phyloP scores from a whole-genome alignment of 2,329 filamentous ascomycete species.

The Penicillium sp. region DNA sequence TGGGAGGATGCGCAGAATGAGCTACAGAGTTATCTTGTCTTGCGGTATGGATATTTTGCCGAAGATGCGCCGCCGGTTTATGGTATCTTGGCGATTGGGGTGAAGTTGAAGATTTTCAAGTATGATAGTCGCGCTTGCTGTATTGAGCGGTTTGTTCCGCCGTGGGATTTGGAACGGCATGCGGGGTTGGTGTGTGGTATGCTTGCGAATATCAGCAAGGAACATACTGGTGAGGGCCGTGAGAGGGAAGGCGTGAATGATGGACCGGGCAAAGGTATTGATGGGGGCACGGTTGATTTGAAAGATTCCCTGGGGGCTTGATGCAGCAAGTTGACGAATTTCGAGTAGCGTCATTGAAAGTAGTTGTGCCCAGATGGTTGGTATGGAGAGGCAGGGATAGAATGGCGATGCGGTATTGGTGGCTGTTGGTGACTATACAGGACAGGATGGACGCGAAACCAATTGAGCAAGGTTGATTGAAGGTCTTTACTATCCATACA shows the following conservation, averaged over 20 bases:
- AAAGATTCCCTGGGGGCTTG: background rate
- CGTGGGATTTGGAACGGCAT: conserved; percentile 1
- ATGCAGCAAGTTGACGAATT: background rate
- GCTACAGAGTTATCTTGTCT: background rate
- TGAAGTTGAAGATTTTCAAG: background rate
- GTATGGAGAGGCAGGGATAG: background rate
- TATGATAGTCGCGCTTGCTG: background rate
- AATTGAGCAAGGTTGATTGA: background rate
- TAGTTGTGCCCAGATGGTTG: background rate
- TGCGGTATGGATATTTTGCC: background rate
- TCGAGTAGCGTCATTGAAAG: background rate
- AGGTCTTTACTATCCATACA: too few species aligned
- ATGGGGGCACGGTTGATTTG: too few species aligned
- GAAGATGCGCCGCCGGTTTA: background rate
- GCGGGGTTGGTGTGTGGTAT: background rate
- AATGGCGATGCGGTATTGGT: background rate
- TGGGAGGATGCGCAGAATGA: background rate
- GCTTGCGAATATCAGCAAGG: background rate
- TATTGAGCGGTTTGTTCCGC: conserved; percentile 1
- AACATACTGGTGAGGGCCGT: background rate
- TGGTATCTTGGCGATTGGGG: background rate
- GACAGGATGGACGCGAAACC: background rate
- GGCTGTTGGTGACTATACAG: background rate
- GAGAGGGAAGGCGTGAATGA: background rate
- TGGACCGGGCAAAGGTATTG: background rate